Percentiles rank a stretch among this genome's conserved stretches.
These are phyloP conservation scores for Arthrobotrys sphaeroides DNA, from an alignment of 2,329 filamentous ascomycete species.

Conservation along the genomic window DNA sequence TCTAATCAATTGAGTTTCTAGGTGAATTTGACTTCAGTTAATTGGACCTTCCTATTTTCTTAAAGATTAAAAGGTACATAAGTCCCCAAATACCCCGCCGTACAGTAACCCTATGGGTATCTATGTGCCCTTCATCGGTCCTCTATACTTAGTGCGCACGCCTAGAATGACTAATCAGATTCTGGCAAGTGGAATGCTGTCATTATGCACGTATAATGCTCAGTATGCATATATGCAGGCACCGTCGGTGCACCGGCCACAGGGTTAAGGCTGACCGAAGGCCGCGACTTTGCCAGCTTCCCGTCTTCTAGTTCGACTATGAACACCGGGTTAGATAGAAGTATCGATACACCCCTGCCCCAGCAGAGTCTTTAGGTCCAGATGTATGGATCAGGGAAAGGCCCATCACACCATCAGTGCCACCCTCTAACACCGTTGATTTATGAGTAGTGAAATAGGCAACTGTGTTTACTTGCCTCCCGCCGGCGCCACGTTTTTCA, in stretches of 20 bases:
- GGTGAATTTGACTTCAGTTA: no score
- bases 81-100: no score
- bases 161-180: not conserved
- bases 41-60: no score
- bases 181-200: conserved; percentile 2
- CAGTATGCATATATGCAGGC: conserved; percentile 29
- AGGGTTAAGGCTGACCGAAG: conserved; percentile 4
- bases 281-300: conserved; percentile 6
- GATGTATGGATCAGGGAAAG: not conserved
- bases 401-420: conserved; percentile 15
- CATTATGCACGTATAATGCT: not conserved
- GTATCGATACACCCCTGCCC: conserved; percentile 1
- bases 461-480: not conserved
- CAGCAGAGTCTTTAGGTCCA: not conserved
- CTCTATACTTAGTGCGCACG: no score
- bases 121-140: no score
- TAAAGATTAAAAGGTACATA: no score
- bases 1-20: no score
- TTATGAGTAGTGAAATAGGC: not conserved
- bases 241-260: not conserved
- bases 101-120: no score
- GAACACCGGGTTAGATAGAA: conserved; percentile 11
- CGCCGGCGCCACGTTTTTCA: not conserved
- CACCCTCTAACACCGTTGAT: not conserved
- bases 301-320: not conserved